Conservation (phyloP, 2,329 filamentous ascomycete genomes). For the Penicillium paneum region DNA sequence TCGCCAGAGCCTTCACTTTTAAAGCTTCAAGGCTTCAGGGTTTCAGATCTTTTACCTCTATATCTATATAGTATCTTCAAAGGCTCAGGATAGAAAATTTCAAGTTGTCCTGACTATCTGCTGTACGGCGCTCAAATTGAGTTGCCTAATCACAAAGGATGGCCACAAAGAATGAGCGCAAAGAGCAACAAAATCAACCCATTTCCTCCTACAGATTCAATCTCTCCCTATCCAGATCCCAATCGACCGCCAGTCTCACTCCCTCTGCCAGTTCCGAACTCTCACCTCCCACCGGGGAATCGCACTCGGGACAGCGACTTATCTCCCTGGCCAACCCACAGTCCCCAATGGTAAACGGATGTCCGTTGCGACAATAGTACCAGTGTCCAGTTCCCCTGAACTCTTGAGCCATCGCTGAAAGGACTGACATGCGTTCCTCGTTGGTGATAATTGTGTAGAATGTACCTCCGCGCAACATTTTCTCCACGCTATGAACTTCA, state of each 20-base stretch:
- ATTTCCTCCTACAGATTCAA: not conserved
- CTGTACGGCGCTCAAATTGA: not conserved
- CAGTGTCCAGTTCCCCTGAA: conserved; percentile 53
- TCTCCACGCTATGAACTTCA: conserved; percentile 49
- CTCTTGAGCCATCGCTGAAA: conserved; percentile 52
- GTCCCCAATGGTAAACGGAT: conserved; percentile 60
- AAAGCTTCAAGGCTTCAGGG: not conserved
- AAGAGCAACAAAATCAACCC: not conserved
- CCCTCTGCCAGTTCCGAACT: not conserved
- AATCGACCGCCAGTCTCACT: not conserved
- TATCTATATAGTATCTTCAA: not conserved
- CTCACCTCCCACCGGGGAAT: conserved; percentile 54
- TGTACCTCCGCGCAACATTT: conserved; percentile 46
- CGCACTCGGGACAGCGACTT: conserved; percentile 63
- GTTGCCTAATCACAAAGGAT: not conserved
- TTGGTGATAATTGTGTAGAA: conserved; percentile 52
- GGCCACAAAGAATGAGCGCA: not conserved
- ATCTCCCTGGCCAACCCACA: conserved; percentile 64
- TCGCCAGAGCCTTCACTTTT: not conserved
- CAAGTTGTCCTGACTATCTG: not conserved
- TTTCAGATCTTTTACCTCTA: not conserved
- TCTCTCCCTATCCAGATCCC: not conserved
- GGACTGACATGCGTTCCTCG: conserved; percentile 52
- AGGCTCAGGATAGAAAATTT: not conserved
- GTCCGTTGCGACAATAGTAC: conserved; percentile 42